A percentile compares a stretch with the other conserved stretches of the same genome.
Evolutionary conservation across 148 eudicot genomes (phyloP).

Genomic region (Rhododendron molle): DNA sequence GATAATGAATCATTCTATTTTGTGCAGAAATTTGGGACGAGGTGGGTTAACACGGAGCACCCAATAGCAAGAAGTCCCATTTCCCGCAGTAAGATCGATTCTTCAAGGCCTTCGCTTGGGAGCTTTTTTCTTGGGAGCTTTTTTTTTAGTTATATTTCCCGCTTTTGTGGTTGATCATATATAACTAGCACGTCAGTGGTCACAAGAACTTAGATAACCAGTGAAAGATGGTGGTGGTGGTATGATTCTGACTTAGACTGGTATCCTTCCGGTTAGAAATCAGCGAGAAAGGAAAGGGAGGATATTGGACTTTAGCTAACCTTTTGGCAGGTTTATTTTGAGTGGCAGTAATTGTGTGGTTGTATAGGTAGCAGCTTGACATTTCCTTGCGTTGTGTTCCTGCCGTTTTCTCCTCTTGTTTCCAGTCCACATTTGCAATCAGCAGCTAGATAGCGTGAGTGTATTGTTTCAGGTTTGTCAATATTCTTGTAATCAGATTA

Average conservation of each 20-base stretch:
- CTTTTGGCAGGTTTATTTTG: conserved; percentile 36
- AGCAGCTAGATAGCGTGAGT: conserved; percentile 54
- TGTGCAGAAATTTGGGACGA: conserved; percentile 65
- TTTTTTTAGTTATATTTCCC: conserved; percentile 9
- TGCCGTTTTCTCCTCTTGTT: conserved; percentile 3
- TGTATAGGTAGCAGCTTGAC: conserved; percentile 62
- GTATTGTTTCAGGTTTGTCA: conserved; percentile 55
- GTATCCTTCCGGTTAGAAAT: conserved; percentile 27
- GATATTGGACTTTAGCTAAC: conserved; percentile 46
- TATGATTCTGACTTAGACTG: conserved; percentile 57
- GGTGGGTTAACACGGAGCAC: conserved; percentile 79
- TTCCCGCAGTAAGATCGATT: conserved; percentile 23
- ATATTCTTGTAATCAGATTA: conserved; percentile 52
- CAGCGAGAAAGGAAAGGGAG: conserved; percentile 17
- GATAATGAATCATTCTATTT: conserved; percentile 15
- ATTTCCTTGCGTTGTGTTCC: conserved; percentile 11
- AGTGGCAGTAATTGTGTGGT: conserved; percentile 46
- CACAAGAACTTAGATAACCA: conserved; percentile 12
- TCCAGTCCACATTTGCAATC: conserved; percentile 41
- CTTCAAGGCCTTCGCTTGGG: conserved; percentile 20
- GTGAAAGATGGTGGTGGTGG: conserved; percentile 25
- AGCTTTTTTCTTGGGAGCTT: too few species aligned
- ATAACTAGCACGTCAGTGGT: conserved; percentile 42
- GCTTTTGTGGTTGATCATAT: conserved; percentile 32
- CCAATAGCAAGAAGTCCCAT: conserved; percentile 45